Evolutionary conservation across 2,329 filamentous ascomycete genomes (phyloP), one percentile per base, ranked within the genome.

Genomic region (Phialophora macrospora): DNA sequence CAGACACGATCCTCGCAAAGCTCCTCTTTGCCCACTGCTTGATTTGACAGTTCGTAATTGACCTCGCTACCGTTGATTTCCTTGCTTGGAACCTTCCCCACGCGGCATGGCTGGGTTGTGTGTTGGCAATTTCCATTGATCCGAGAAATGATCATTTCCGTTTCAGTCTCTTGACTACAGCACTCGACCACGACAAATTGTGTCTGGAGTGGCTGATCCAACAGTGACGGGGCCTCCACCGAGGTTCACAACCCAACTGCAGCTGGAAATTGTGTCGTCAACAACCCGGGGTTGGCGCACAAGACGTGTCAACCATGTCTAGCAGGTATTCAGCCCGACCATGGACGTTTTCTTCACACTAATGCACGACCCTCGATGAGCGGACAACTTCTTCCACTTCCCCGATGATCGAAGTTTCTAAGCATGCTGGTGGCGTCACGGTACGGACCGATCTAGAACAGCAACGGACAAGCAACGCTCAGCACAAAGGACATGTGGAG

Each of bases 271-370:
- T 52, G 46, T 3, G 24, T 22, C 48, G 32, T 20, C 41, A 55
- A 65, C 66, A 68, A 68, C 66, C 66, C 66, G 54, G 62, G 66
- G 66, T 58, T 68, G 66, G 22, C 58, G 60, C 51, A 49, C 20
- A 32, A 24, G 54, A 59, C 32, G 26, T 54, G 55, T 34, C 60
- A 54, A 62, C n/a, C 26, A 41, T 54, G 14, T 51, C n/a, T 4
- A 55, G 28, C 28, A n/a, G 28, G 5, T 30, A 32, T 38, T 24
- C 41, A 59, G 54, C 20, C 55, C 22, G 51, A 44, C 48, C 49
- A 22, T 55, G 49, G 48, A 55, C 22, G 6, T 28, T 46, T 62
- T 55, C 64, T 44, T 60, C 49, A 51, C 38, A 60, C 64, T 63
- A 62, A 60, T 66, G 64, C 64, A 65, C 41, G 6, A 56, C 38